Evolutionary conservation across 495 filamentous ascomycete species (phyloP).

Genomic region (Hypoxylon trugodes): DNA sequence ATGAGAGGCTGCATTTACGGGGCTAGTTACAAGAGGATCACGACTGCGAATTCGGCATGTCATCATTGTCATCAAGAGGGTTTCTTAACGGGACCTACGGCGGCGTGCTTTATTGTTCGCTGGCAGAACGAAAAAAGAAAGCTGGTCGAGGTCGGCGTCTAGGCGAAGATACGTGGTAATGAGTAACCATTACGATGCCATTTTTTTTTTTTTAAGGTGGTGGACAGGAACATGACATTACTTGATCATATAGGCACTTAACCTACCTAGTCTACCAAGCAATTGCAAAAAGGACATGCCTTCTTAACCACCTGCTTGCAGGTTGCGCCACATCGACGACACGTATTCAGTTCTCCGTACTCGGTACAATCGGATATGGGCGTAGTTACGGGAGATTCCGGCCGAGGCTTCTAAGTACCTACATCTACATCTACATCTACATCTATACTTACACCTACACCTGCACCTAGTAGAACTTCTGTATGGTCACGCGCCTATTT

Average conservation of each 20-base stretch:
- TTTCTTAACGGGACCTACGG: constrained; percentile 3
- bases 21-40: constrained; percentile 24
- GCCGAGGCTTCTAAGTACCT: neutral
- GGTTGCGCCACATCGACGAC: constrained; percentile 1
- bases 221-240: constrained; percentile 18
- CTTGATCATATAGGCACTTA: constrained; percentile 31
- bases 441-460: no score
- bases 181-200: constrained; percentile 15
- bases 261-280: constrained; percentile 36
- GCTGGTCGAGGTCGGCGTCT: constrained; percentile 17
- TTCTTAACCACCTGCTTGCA: constrained; percentile 3
- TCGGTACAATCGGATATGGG: constrained; percentile 15
- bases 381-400: neutral
- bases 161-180: constrained; percentile 25
- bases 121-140: constrained; percentile 35
- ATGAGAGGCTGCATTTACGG: constrained; percentile 39
- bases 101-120: constrained; percentile 32
- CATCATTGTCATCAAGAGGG: constrained; percentile 12
- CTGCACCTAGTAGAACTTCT: neutral
- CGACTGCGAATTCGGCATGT: constrained; percentile 28
- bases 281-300: constrained; percentile 16
- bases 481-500: constrained; percentile 28
- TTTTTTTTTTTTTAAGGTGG: no score
- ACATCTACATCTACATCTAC: no score
- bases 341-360: neutral